Percentiles rank a stretch among this genome's conserved stretches.
phyloP scores from a whole-genome alignment of 768 basidiomycete species.

The Pulveroboletus sp. region DNA sequence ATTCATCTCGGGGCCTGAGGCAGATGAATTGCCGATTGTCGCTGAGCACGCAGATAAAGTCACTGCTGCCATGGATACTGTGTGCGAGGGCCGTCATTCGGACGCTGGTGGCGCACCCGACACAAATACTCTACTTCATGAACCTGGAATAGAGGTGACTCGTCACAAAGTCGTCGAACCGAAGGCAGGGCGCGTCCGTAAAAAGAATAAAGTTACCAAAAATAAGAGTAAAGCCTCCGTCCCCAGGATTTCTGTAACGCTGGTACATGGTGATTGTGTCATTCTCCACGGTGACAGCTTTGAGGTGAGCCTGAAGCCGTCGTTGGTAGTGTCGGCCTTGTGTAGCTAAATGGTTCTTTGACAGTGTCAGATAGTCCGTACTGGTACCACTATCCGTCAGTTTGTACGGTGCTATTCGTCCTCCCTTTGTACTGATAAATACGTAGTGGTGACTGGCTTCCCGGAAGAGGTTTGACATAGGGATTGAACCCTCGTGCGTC shows the following conservation, averaged over 20 bases:
- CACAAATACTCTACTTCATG: background rate
- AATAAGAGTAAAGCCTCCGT: slow-evolving; percentile 14
- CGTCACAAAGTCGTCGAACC: slow-evolving; percentile 2
- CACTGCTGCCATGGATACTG: slow-evolving; percentile 8
- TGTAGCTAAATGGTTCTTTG: slow-evolving; percentile 4
- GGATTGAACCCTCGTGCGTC: too few relatives aligned
- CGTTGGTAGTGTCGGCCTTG: background rate
- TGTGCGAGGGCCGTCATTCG: background rate
- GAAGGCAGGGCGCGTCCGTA: slow-evolving; percentile 1
- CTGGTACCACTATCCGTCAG: slow-evolving; percentile 30
- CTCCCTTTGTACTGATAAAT: slow-evolving; percentile 7
- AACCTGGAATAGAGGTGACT: background rate
- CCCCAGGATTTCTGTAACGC: slow-evolving; percentile 27
- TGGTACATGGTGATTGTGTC: slow-evolving; percentile 38
- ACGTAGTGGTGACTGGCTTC: slow-evolving; percentile 26
- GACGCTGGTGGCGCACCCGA: background rate
- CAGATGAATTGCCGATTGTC: background rate
- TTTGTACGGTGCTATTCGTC: slow-evolving; percentile 4
- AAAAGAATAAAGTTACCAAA: slow-evolving; percentile 18
- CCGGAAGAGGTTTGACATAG: slow-evolving; percentile 11
- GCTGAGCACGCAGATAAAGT: background rate
- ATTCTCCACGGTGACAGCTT: slow-evolving; percentile 37
- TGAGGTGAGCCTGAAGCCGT: slow-evolving; percentile 32
- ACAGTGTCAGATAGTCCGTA: slow-evolving; percentile 27
- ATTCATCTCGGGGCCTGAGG: background rate